Percentiles rank a stretch among this genome's conserved stretches.
Evolutionary conservation across 1,284 basidiomycete genomes (phyloP).

Genomic region (Cutaneotrichosporon cavernicola): DNA sequence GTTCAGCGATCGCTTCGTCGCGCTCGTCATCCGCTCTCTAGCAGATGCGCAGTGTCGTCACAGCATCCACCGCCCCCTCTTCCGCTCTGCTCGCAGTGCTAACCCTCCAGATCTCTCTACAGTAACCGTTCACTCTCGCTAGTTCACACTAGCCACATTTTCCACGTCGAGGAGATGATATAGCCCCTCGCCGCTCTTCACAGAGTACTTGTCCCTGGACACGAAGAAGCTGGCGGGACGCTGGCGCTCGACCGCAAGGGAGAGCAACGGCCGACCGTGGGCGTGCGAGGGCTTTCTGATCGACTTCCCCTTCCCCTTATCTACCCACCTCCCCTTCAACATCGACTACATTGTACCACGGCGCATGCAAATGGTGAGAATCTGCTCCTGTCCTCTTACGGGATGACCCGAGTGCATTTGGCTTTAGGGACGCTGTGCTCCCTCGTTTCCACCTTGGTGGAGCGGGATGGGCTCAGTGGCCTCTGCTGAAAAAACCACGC

Average conservation of each 20-base stretch:
- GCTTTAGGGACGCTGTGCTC: slow-evolving; percentile 43
- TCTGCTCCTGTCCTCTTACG: slow-evolving; percentile 2
- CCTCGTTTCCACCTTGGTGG: slow-evolving; percentile 13
- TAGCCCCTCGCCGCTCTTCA: slow-evolving; percentile 51
- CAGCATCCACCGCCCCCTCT: neutral
- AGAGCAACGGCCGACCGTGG: slow-evolving; percentile 37
- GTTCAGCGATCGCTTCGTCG: neutral
- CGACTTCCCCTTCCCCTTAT: slow-evolving; percentile 33
- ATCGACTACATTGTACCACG: neutral
- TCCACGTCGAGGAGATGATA: slow-evolving; percentile 54
- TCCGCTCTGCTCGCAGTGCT: neutral
- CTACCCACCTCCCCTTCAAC: slow-evolving; percentile 10
- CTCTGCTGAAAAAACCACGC: slow-evolving; percentile 53
- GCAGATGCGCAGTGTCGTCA: neutral
- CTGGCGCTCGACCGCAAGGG: slow-evolving; percentile 30
- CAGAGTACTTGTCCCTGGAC: slow-evolving; percentile 42
- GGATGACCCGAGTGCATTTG: slow-evolving; percentile 55
- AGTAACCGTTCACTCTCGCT: slow-evolving; percentile 51
- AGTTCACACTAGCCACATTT: slow-evolving; percentile 54
- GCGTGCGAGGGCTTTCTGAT: slow-evolving; percentile 52
- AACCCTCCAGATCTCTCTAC: slow-evolving; percentile 46
- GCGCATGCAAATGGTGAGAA: slow-evolving; percentile 10
- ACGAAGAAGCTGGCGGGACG: slow-evolving; percentile 52
- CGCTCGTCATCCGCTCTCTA: neutral
- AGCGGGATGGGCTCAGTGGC: slow-evolving; percentile 10